phyloP scores from a whole-genome alignment of 2,329 filamentous ascomycete genomes.

The Aspergillus neotritici region DNA sequence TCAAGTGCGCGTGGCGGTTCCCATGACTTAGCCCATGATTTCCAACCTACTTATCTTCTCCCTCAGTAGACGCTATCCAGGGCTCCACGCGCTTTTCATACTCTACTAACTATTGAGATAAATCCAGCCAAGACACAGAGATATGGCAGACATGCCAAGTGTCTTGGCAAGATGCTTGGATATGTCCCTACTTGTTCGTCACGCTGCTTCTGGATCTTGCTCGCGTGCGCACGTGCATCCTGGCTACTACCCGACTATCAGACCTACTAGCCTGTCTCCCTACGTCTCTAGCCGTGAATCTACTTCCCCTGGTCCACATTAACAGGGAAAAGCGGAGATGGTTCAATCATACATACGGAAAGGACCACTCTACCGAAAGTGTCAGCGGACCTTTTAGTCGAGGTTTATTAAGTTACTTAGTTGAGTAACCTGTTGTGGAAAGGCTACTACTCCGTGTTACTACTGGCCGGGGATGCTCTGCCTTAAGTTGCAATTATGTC shows the following conservation, averaged over 20 bases:
- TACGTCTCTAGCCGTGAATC: constrained; percentile 32
- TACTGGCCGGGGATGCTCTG: constrained; percentile 5
- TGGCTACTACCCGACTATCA: constrained; percentile 26
- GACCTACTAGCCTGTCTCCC: constrained; percentile 28
- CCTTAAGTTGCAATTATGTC: too few relatives aligned
- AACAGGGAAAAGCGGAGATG: constrained; percentile 33
- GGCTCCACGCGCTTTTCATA: too few relatives aligned
- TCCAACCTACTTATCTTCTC: too few relatives aligned
- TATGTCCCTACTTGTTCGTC: constrained; percentile 41
- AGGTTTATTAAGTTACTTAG: constrained; percentile 45
- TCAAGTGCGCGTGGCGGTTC: background rate
- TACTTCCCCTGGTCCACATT: constrained; percentile 34
- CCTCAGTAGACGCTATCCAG: too few relatives aligned
- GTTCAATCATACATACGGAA: constrained; percentile 24
- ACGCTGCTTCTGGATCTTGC: constrained; percentile 40
- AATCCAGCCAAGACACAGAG: too few relatives aligned
- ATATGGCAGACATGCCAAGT: too few relatives aligned
- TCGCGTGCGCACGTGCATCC: constrained; percentile 37
- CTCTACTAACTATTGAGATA: too few relatives aligned
- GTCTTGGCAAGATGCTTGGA: too few relatives aligned
- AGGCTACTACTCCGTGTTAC: constrained; percentile 7
- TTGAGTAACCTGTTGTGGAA: constrained; percentile 23
- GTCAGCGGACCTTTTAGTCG: constrained; percentile 42
- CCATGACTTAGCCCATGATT: constrained; percentile 3
- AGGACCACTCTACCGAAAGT: constrained; percentile 38